Evolutionary conservation across 176 grass and related monocot genomes (phyloP), one percentile per base, ranked within the genome.

Genomic region (Secale cereale): DNA sequence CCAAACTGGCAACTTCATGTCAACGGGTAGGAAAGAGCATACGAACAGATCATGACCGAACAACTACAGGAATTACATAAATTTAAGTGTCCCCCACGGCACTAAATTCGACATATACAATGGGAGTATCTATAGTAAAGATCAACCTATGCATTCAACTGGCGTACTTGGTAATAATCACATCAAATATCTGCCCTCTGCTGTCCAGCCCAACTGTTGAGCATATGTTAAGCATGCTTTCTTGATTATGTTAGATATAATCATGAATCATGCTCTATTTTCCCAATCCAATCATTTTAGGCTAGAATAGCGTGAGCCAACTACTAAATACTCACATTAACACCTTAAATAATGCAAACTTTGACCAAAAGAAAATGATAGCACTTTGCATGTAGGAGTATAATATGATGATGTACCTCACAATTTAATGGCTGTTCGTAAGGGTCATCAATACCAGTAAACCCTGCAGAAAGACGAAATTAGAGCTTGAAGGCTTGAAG

Each of bases 391-490:
- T 85, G 41, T n/a, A n/a, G n/a, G n/a, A n/a, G n/a, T 80, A 45
- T 57, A 25, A 66, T 74, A 22, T 33, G 25, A 83, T 14, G 7
- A 59, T 65, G 68, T 98, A 95, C 95, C 95, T 98, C 95, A 19
- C 83, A 95, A 76, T 98, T 93, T 50, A 93, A 76, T 52, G 95
- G 95, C 73, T 83, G 43, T 83, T 98, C 95, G 63, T 98, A 98
- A 40, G 95, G 95, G 85, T 95, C 95, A 85, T 98, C 91, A 62
- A 98, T 98, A 86, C 95, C 95, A 78, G 95, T 98, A 87, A 98
- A 98, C 87, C 95, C 95, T 98, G 91, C 36, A 94, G 86, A 1
- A 70, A 86, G 13, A 76, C 37, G 79, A 68, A 65, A 63, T 69
- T 78, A 52, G 11, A 73, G 8, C 7, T 41, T 86, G 79, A 85